Conservation (phyloP, 2,329 filamentous ascomycete species). For the Diplodia corticola region DNA sequence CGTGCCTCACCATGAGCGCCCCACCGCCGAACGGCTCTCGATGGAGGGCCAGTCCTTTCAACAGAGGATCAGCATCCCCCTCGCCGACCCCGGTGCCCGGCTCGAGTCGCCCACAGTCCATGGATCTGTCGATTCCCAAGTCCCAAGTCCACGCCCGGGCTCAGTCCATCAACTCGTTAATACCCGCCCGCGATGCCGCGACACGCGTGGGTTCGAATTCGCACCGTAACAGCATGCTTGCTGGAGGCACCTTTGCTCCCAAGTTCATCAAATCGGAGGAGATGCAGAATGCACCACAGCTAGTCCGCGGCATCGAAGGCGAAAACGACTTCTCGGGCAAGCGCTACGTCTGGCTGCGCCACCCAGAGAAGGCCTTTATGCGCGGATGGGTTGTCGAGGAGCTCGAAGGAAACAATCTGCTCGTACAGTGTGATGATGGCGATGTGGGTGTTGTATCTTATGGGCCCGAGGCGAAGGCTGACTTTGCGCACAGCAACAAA, state of each 20-base stretch:
- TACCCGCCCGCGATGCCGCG: conserved; percentile 39
- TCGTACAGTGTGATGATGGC: conserved; percentile 93
- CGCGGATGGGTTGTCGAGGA: conserved; percentile 92
- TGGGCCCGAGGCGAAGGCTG: background rate
- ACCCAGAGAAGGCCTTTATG: conserved; percentile 83
- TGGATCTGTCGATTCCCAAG: conserved; percentile 65
- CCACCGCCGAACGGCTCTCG: conserved; percentile 64
- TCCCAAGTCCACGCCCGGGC: conserved; percentile 65
- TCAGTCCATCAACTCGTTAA: conserved; percentile 54
- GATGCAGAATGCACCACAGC: conserved; percentile 58
- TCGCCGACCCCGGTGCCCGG: conserved; percentile 53
- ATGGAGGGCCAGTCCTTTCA: conserved; percentile 80
- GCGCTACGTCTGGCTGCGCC: conserved; percentile 95
- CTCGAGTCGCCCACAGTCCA: conserved; percentile 70
- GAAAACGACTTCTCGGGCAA: conserved; percentile 99
- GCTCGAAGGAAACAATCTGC: conserved; percentile 64
- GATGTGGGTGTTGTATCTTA: conserved; percentile 58
- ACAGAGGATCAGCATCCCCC: conserved; percentile 64
- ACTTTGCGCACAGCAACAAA: conserved; percentile 65
- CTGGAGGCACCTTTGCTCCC: conserved; percentile 85
- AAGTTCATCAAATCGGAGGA: conserved; percentile 93
- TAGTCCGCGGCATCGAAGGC: conserved; percentile 77
- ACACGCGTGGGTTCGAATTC: conserved; percentile 59
- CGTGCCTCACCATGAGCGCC: conserved; percentile 49
- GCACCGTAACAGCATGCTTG: conserved; percentile 60